phyloP scores from a whole-genome alignment of 805 yeast species.

The Candida railenensis region DNA sequence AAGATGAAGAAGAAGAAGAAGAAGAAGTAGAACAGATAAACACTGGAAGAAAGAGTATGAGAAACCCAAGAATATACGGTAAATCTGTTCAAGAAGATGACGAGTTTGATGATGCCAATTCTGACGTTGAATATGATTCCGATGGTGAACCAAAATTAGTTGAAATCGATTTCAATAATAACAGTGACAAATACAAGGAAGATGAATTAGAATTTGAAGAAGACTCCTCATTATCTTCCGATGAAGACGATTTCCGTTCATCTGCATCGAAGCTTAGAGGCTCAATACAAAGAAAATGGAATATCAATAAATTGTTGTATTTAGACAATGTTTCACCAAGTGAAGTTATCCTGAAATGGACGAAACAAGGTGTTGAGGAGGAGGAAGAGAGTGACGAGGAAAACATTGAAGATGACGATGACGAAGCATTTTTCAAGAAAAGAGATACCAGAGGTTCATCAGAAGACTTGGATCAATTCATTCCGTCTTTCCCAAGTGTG shows the following conservation, averaged over 20 bases:
- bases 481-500: conserved; percentile 36
- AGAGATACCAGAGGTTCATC: conserved; percentile 25
- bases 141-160: conserved; percentile 43
- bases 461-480: conserved; percentile 37
- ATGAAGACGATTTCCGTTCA: conserved; percentile 37
- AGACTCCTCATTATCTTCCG: conserved; percentile 45
- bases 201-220: conserved; percentile 44
- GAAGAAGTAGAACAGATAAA: conserved; percentile 36
- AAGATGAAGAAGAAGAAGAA: conserved; percentile 31
- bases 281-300: conserved; percentile 60
- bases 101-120: conserved; percentile 39
- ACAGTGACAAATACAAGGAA: conserved; percentile 26
- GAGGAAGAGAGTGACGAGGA: conserved; percentile 43
- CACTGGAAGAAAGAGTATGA: conserved; percentile 63
- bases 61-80: conserved; percentile 61
- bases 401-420: conserved; percentile 46
- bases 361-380: conserved; percentile 46
- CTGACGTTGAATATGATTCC: conserved; percentile 40
- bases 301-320: conserved; percentile 77
- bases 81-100: conserved; percentile 49
- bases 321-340: conserved; percentile 73
- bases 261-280: conserved; percentile 65
- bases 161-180: conserved; percentile 46
- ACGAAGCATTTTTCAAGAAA: conserved; percentile 54
- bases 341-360: conserved; percentile 75